Evolutionary conservation across 2,329 filamentous ascomycete genomes (phyloP).

Genomic region (Diaporthe vexans): DNA sequence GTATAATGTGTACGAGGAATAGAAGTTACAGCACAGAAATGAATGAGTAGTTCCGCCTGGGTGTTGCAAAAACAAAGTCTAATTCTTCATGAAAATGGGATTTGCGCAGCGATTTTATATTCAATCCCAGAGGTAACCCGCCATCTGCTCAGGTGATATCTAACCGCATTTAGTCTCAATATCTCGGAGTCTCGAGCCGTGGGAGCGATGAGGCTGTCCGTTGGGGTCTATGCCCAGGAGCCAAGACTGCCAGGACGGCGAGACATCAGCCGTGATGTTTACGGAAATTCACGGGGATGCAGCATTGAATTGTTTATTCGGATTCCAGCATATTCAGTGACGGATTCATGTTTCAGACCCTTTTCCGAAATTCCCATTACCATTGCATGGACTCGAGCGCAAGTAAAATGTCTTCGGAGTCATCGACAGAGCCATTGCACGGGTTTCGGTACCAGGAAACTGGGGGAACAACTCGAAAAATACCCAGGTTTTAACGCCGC

Average conservation of each 20-base stretch:
- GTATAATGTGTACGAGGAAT: not conserved
- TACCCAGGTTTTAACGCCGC: no score
- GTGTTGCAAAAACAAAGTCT: not conserved
- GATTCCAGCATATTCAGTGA: not conserved
- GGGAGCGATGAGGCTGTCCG: not conserved
- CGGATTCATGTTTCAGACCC: fast-evolving
- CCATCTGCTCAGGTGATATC: not conserved
- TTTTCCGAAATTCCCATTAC: fast-evolving
- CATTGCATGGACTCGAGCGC: no score
- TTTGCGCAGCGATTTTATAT: not conserved
- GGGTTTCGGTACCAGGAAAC: not conserved
- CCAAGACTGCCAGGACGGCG: conserved; percentile 27
- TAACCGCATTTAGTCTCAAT: not conserved
- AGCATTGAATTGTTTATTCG: no score
- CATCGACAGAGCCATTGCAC: fast-evolving
- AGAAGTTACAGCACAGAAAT: not conserved
- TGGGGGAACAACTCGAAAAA: no score
- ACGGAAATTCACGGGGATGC: not conserved
- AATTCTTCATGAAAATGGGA: not conserved
- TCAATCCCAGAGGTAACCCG: not conserved
- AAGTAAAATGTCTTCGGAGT: no score
- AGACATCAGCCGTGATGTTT: conserved; percentile 18
- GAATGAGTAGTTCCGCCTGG: not conserved
- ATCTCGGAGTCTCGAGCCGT: conserved; percentile 20
- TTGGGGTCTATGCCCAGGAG: not conserved